Conservation (phyloP, 1,139 yeast species). For the Nakaseomyces delphensis region DNA sequence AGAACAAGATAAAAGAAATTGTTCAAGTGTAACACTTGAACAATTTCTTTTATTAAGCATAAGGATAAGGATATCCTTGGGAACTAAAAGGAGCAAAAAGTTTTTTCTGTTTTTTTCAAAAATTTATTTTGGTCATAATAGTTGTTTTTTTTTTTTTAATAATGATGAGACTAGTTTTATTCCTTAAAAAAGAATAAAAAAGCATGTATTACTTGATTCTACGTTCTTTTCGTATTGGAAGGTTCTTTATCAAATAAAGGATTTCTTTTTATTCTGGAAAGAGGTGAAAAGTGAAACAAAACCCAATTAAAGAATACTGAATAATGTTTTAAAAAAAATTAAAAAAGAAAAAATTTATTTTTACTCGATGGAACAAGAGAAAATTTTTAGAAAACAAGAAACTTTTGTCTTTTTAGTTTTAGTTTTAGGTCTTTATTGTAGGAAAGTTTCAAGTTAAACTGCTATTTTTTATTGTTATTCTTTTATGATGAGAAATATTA, state of each 20-base stretch:
- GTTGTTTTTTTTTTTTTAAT: background rate
- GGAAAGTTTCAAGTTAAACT: too few relatives aligned
- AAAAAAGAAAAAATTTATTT: background rate
- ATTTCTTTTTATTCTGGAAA: slow-evolving; percentile 4
- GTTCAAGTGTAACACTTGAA: too few relatives aligned
- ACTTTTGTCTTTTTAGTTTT: background rate
- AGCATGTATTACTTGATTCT: slow-evolving; percentile 7
- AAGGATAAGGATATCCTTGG: background rate
- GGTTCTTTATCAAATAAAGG: background rate
- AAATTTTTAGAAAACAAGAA: too few relatives aligned
- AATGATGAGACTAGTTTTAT: background rate
- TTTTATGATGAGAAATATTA: slow-evolving; percentile 12
- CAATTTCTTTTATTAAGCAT: too few relatives aligned
- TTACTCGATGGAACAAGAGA: background rate
- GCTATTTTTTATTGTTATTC: background rate
- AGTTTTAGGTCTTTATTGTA: too few relatives aligned
- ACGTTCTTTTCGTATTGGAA: background rate
- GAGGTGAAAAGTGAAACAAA: background rate
- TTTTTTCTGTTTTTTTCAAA: background rate
- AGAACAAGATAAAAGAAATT: too few relatives aligned
- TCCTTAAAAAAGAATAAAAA: background rate
- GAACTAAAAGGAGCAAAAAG: background rate
- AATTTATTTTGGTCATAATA: background rate
- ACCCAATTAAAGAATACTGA: too few relatives aligned
- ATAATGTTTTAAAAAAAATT: background rate